These are phyloP conservation scores for Colletotrichum australisinense DNA, from an alignment of 2,329 filamentous ascomycete species.

Conservation along the genomic window DNA sequence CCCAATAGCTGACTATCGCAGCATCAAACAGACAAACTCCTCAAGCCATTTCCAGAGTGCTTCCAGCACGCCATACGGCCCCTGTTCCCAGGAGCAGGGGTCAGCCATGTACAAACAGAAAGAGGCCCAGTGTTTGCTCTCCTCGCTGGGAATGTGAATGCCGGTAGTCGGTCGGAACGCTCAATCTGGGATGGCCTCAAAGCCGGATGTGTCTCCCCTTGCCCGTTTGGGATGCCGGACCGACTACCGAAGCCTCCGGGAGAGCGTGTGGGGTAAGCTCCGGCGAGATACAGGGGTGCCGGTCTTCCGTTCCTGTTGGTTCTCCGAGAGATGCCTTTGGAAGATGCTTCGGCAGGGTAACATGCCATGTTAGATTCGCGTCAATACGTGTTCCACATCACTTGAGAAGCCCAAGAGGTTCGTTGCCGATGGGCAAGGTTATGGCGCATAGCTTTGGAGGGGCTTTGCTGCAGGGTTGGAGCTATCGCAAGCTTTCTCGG, in stretches of 20 bases:
- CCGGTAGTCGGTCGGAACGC: constrained; percentile 26
- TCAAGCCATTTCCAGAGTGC: background rate
- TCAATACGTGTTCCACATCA: no score
- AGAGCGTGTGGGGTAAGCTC: background rate
- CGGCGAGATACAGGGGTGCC: background rate
- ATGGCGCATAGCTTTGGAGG: background rate
- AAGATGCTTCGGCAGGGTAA: background rate
- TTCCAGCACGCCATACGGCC: constrained; percentile 20
- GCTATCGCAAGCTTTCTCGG: background rate
- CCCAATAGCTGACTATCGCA: background rate
- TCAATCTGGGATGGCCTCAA: background rate
- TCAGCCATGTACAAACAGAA: background rate
- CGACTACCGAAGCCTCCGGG: constrained; percentile 21
- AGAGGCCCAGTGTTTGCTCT: background rate
- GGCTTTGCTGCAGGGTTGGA: background rate
- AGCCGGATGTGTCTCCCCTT: background rate
- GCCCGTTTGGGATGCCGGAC: constrained; percentile 8
- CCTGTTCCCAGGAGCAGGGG: background rate
- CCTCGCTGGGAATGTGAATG: background rate
- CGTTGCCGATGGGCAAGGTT: background rate
- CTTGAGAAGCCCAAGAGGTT: background rate
- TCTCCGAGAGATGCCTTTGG: background rate
- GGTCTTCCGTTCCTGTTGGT: background rate
- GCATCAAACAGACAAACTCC: constrained; percentile 1
- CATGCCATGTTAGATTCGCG: background rate